Conservation (phyloP, 2,329 filamentous ascomycete genomes). For the Aschersonia sp. region DNA sequence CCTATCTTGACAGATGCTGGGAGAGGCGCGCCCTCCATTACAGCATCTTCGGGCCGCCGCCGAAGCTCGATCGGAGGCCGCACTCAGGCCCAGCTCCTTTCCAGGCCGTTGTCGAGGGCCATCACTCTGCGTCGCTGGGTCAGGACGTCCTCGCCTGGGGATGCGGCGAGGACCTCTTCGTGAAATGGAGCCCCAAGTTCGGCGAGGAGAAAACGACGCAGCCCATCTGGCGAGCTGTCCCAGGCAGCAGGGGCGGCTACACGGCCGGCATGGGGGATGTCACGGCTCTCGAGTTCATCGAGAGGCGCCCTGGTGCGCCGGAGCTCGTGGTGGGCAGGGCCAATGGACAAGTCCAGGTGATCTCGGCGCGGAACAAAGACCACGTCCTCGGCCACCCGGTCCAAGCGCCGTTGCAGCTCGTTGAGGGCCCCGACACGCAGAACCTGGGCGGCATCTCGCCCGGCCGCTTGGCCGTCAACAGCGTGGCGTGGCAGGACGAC, state of each 20-base stretch:
- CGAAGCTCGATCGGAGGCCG: constrained; percentile 11
- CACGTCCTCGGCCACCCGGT: constrained; percentile 6
- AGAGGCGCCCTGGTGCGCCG: constrained; percentile 12
- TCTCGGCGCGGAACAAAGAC: constrained; percentile 15
- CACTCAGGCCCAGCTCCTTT: constrained; percentile 21
- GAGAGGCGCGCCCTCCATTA: constrained; percentile 30
- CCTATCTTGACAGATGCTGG: constrained; percentile 38
- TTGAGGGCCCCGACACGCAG: not conserved
- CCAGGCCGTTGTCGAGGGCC: constrained; percentile 33
- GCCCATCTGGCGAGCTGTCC: constrained; percentile 20
- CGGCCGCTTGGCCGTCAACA: constrained; percentile 15
- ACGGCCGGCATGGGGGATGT: constrained; percentile 32
- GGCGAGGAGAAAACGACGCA: constrained; percentile 9
- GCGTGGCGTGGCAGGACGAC: constrained; percentile 18
- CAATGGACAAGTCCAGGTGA: constrained; percentile 31
- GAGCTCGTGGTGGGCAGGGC: constrained; percentile 32
- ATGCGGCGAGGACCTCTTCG: constrained; percentile 34
- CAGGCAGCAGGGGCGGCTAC: constrained; percentile 25
- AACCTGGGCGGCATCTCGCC: not conserved
- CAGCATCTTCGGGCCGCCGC: constrained; percentile 8
- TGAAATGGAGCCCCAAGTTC: constrained; percentile 18
- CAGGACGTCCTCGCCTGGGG: constrained; percentile 36
- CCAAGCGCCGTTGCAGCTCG: constrained; percentile 8
- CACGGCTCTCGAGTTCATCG: constrained; percentile 29
- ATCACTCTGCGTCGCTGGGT: constrained; percentile 17